Evolutionary conservation across 2,329 filamentous ascomycete species (phyloP), one percentile per base, ranked within the genome.

Genomic region (Xylaria sp.): DNA sequence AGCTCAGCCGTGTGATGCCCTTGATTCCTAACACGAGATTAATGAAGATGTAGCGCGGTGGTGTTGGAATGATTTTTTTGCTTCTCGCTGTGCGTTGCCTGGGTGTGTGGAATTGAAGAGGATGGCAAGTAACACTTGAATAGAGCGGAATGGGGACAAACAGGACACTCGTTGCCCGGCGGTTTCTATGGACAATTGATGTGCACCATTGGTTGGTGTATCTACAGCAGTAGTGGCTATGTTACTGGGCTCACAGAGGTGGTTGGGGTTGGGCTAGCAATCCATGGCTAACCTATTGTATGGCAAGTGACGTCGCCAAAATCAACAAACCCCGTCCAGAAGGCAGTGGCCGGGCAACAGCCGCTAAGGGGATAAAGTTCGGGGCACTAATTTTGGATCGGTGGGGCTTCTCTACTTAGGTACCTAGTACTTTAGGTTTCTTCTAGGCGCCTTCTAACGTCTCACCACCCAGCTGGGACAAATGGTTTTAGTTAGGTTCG

Each of bases 311-410:
- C 74, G 74, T 75, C 73, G 74, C 39, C 12, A 75, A 73, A 75
- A 73, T 78, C 76, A 78, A 78, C 70, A 78, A 73, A 72, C 66
- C 34, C 25, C n/a, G 15, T 25, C 20, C 20, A 25, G 48, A 39
- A 20, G 25, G 48, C 51, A 62, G 58, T 75, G 73, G 70, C 76
- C 74, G 46, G 73, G 76, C 75, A 77, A 77, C 76, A 51, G 25
- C 41, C 37, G 50, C 61, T 57, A 67, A 15, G 6, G 54, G 50
- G 18, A 57, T 52, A n/a, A 63, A 50, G 13, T 48, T 56, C 50
- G 41, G 41, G 66, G 54, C 63, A 31, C 61, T 69, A 46, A 63
- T 34, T 55, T 39, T 37, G 31, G 23, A 56, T 34, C 34, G 55
- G 65, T 70, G 61, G 56, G 60, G 60, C 41, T 37, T 34, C 7